Base-by-base conservation (phyloP, 2,329 filamentous ascomycete genomes). In the Emergomyces pasteurianus region DNA sequence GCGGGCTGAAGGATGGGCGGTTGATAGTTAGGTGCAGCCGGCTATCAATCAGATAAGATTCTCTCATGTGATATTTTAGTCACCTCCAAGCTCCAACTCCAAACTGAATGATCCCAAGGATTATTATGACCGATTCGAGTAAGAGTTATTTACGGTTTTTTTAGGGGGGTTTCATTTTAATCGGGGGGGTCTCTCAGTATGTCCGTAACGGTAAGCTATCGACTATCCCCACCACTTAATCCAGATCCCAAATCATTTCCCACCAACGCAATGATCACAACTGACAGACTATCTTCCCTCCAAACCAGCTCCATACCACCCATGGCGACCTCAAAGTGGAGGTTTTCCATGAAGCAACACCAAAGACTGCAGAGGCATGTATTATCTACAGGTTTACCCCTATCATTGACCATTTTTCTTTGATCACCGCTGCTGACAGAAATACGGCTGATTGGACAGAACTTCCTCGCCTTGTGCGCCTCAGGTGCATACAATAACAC, bases 271-370 rank as follows among this genome's bases (percentile, higher is more conserved):
- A 12, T 31, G 31, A 31, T 3, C 31, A 3, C 31, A 31, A 28
- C 60, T 31, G 63, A 62, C 53, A 36, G 23, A 34, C 21, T 26
- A 10, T 46, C 42, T 31, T 38, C 40, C 40, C 16, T 2, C 7
- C 16, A 31, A 18, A 28, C 56, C 57, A 79, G 77, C 82, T 99
- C 16, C 91, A 96, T 75, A 99, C 94, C 57, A 89, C 86, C 58
- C 82, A 88, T 59, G 94, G 94, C 72, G 87, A 94, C 75, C 82
- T 99, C 72, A 99, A 97, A 78, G 84, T 97, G 68, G 94, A 97
- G 75, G 80, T 99, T 66, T 97, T 96, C 78, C 97, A 92, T 79
- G 90, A 96, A 74, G 87, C 89, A 67, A 90, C 95, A 38, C 94
- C 94, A 64, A 92, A 92, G 74, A 96, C 94, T 0, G 88, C 91